Conservation (phyloP, 371 early-diverging fungal species). For the Rhizopus stolonifer region DNA sequence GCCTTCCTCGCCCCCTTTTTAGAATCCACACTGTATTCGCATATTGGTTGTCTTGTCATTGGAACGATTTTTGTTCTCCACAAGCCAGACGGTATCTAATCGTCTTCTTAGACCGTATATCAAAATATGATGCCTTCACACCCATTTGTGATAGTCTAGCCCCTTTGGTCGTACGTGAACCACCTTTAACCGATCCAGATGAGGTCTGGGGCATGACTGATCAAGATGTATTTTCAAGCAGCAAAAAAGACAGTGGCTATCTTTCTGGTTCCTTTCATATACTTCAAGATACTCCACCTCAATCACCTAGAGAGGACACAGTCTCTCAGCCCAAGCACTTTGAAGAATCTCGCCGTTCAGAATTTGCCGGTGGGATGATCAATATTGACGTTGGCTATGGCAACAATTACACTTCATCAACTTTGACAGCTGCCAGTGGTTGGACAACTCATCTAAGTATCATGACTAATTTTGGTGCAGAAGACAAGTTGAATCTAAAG, state of each 20-base stretch:
- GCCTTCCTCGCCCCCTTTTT: conserved; percentile 18
- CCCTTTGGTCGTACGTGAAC: conserved; percentile 42
- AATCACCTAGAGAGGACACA: not conserved
- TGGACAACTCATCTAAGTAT: conserved; percentile 34
- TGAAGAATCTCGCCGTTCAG: conserved; percentile 23
- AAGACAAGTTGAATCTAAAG: conserved; percentile 31
- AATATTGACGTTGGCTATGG: conserved; percentile 20
- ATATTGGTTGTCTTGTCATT: conserved; percentile 52
- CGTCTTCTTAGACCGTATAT: conserved; percentile 42
- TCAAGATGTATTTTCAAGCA: conserved; percentile 10
- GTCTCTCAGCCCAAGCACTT: conserved; percentile 11
- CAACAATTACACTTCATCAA: conserved; percentile 11
- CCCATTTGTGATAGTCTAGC: conserved; percentile 44
- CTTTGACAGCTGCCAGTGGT: conserved; percentile 18
- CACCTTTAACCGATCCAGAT: conserved; percentile 45
- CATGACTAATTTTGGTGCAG: conserved; percentile 27
- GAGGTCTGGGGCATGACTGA: conserved; percentile 44
- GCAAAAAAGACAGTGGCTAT: conserved; percentile 51
- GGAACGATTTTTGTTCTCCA: conserved; percentile 53
- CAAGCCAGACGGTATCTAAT: conserved; percentile 50
- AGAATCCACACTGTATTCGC: conserved; percentile 49
- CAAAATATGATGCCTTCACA: conserved; percentile 33
- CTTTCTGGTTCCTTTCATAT: conserved; percentile 25
- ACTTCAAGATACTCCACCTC: not conserved
- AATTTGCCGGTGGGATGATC: conserved; percentile 45